Evolutionary conservation across 805 yeast species (phyloP), one percentile per base, ranked within the genome.

Genomic region (Lachancea lanzarotensis): DNA sequence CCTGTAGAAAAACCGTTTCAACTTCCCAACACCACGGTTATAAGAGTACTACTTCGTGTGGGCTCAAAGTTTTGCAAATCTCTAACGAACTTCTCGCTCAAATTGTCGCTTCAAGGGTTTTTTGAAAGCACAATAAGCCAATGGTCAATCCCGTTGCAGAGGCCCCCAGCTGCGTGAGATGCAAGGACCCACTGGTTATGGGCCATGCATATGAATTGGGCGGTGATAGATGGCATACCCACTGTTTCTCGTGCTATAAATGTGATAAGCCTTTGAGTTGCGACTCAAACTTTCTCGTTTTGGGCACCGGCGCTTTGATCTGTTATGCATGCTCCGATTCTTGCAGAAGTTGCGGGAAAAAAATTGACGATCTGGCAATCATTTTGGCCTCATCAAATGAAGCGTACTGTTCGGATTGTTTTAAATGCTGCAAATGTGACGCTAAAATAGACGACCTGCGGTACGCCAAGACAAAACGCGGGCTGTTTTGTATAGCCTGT

Each of bases 131-230:
- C 22, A 16, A 15, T 30, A 32, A 32, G 18, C 35, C 6, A 32
- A 39, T 32, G 42, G 43, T 33, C 18, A 43, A 29, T 27, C 26
- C 42, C 15, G 29, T 15, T 29, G 33, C 42, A n/a, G 52, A 49
- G 26, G 32, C 45, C 17, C 69, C 69, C 17, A 49, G 49, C 3
- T 71, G 75, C 59, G 65, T 69, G 42, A 55, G 72, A 43, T 76
- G 81, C 52, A 57, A 68, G 33, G 59, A 73, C 47, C 69, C 82
- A 22, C 85, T 91, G 40, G 76, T 76, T 16, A 95, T 87, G 56
- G 96, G 96, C 27, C 95, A 90, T 52, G 98, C 98, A 2, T 93
- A 88, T 61, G 98, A 91, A 62, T 71, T 91, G 40, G 96, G 96
- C 19, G 95, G 84, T 22, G 91, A 88, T 60, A 78, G 96, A 52